Conservation (phyloP, 2,329 filamentous ascomycete species). For the Raffaelea deltoideospora region DNA sequence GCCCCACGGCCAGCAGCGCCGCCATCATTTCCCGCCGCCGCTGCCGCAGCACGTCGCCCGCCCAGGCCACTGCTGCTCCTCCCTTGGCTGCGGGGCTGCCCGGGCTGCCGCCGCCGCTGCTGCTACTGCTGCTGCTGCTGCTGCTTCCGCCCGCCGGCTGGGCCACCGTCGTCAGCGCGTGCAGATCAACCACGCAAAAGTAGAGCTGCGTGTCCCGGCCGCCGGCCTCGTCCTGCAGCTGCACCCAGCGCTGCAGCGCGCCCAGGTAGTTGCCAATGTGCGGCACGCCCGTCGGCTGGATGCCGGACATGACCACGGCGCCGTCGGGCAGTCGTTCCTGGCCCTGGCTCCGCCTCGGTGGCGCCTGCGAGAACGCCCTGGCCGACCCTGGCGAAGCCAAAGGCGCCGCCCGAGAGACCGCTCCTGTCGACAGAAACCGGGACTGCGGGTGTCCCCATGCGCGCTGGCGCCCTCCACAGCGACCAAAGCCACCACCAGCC, state of each 20-base stretch:
- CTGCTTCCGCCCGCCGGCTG: conserved; percentile 17
- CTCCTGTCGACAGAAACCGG: background rate
- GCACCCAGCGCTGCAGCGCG: conserved; percentile 74
- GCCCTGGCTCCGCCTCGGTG: no score
- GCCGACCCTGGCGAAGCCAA: no score
- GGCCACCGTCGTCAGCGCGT: conserved; percentile 56
- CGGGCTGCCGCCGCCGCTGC: background rate
- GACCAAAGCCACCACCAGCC: no score
- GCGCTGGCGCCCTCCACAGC: background rate
- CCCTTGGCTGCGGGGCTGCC: no score
- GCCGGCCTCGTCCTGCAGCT: conserved; percentile 52
- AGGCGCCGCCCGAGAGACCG: no score
- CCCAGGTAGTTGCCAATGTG: conserved; percentile 94
- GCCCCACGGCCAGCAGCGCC: conserved; percentile 65
- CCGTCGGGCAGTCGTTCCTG: conserved; percentile 6
- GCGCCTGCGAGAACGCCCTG: background rate
- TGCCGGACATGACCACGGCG: conserved; percentile 73
- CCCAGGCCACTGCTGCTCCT: conserved; percentile 28
- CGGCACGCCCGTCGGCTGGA: conserved; percentile 87
- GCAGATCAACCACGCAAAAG: conserved; percentile 84
- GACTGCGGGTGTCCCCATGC: background rate
- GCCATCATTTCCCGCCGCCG: conserved; percentile 64
- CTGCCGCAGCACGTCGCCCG: conserved; percentile 42
- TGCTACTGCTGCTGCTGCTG: conserved; percentile 1
- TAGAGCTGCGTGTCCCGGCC: conserved; percentile 40